A percentile compares a stretch with the other conserved stretches of the same genome.
phyloP scores from a whole-genome alignment of 106 monocot species.

The Dendrobium huoshanense region DNA sequence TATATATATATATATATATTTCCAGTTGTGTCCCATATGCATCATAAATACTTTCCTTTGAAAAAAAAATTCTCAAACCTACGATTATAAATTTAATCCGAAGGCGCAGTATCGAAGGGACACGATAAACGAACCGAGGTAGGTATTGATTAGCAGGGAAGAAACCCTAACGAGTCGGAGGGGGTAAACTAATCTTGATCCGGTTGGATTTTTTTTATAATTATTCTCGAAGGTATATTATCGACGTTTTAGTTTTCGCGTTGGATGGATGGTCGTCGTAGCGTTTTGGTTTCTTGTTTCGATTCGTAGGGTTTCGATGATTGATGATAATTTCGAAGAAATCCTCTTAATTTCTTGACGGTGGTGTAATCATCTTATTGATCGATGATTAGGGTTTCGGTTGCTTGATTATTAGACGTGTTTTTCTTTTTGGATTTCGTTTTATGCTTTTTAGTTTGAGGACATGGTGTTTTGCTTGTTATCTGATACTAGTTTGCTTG shows the following conservation, averaged over 20 bases:
- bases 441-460: background rate
- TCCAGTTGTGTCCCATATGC: background rate
- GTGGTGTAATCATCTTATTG: background rate
- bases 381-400: background rate
- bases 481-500: background rate
- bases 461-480: background rate
- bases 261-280: background rate
- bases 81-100: background rate
- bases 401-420: background rate
- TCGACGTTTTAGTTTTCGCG: background rate
- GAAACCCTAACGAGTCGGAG: background rate
- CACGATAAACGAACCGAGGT: background rate
- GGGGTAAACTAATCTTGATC: background rate
- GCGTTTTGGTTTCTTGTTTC: background rate
- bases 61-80: background rate
- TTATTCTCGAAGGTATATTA: background rate
- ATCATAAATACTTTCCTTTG: background rate
- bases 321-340: background rate
- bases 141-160: background rate
- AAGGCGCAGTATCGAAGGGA: background rate
- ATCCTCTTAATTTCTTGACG: background rate
- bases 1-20: too few relatives aligned
- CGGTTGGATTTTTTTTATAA: background rate
- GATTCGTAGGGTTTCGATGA: background rate
- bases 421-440: background rate